phyloP scores from a whole-genome alignment of 2,329 filamentous ascomycete species.

The Clarireedia paspali region DNA sequence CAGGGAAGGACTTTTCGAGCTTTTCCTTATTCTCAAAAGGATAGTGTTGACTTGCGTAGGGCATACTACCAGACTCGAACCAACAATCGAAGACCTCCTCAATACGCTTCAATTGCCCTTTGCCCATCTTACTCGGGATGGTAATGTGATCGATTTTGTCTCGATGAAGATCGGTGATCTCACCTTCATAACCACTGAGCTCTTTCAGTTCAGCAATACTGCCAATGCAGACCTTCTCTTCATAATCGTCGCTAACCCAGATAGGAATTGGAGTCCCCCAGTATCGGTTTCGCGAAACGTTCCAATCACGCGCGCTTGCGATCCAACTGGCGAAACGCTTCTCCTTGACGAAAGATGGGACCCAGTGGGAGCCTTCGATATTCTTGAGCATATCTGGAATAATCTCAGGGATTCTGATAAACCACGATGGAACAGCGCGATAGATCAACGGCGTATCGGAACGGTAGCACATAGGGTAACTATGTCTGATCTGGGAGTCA shows the following conservation, averaged over 20 bases:
- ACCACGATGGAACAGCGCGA: slow-evolving; percentile 88
- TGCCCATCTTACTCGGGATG: slow-evolving; percentile 83
- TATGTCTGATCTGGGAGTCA: slow-evolving; percentile 82
- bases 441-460: slow-evolving; percentile 96
- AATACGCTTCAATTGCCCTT: slow-evolving; percentile 70
- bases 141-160: slow-evolving; percentile 93
- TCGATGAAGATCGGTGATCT: slow-evolving; percentile 79
- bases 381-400: slow-evolving; percentile 86
- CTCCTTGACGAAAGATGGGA: slow-evolving; percentile 84
- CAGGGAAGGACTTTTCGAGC: slow-evolving; percentile 76
- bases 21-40: slow-evolving; percentile 82
- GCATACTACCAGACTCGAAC: slow-evolving; percentile 96
- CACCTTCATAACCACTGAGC: slow-evolving; percentile 77
- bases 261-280: slow-evolving; percentile 92
- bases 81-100: slow-evolving; percentile 94
- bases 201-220: slow-evolving; percentile 78
- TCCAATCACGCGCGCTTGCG: slow-evolving; percentile 85
- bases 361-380: slow-evolving; percentile 86
- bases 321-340: slow-evolving; percentile 91
- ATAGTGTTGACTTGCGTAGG: slow-evolving; percentile 84
- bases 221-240: slow-evolving; percentile 80
- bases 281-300: slow-evolving; percentile 86
- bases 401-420: slow-evolving; percentile 77
- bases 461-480: slow-evolving; percentile 87
- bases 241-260: slow-evolving; percentile 84